Percentiles rank a stretch among this genome's conserved stretches.
phyloP scores from a whole-genome alignment of 805 yeast genomes.

The Saturnispora sanitii region DNA sequence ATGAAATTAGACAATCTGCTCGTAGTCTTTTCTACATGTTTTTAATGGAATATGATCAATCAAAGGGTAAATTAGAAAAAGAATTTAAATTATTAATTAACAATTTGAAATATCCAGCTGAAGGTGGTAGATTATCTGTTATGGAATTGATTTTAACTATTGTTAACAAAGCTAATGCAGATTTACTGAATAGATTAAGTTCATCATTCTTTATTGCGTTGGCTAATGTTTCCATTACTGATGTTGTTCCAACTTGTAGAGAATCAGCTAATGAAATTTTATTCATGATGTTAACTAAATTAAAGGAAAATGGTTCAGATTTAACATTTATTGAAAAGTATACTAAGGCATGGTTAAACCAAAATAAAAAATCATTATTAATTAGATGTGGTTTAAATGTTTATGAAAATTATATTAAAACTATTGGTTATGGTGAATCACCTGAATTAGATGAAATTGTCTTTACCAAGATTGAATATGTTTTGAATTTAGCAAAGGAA shows the following conservation, averaged over 20 bases:
- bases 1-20: slow-evolving; percentile 74
- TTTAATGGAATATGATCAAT: slow-evolving; percentile 90
- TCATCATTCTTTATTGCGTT: slow-evolving; percentile 77
- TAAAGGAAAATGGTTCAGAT: slow-evolving; percentile 24
- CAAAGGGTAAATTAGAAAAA: slow-evolving; percentile 71
- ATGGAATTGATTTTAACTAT: slow-evolving; percentile 76
- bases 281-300: slow-evolving; percentile 40
- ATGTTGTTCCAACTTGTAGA: slow-evolving; percentile 68
- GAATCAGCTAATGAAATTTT: slow-evolving; percentile 69
- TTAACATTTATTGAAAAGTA: slow-evolving; percentile 33
- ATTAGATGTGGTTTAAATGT: slow-evolving; percentile 66
- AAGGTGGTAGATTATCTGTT: slow-evolving; percentile 79
- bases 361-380: slow-evolving; percentile 40
- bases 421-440: slow-evolving; percentile 33
- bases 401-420: slow-evolving; percentile 49
- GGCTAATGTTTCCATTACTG: slow-evolving; percentile 68
- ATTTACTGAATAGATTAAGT: slow-evolving; percentile 48
- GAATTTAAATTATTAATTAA: slow-evolving; percentile 73
- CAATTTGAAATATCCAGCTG: slow-evolving; percentile 76
- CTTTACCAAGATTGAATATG: slow-evolving; percentile 16
- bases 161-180: slow-evolving; percentile 53
- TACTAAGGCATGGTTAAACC: slow-evolving; percentile 53
- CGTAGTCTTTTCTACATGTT: slow-evolving; percentile 77
- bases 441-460: slow-evolving; percentile 21
- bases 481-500: slow-evolving; percentile 21